Percentiles rank a stretch among this genome's conserved stretches.
These are phyloP conservation scores for Malus hybrid DNA, from an alignment of 331 rosid genomes.

Conservation along the genomic window DNA sequence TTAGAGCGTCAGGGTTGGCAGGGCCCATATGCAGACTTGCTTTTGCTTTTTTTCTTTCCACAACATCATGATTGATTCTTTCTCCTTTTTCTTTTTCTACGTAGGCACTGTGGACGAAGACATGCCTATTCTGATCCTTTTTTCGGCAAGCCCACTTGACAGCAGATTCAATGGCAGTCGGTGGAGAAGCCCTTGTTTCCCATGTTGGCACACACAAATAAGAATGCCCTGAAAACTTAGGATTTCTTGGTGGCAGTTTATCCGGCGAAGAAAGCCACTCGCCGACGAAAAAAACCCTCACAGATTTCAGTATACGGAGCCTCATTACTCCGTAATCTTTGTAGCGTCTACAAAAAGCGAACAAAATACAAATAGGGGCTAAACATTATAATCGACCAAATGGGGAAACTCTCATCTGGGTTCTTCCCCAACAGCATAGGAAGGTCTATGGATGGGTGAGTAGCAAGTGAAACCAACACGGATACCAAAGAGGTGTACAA, in stretches of 20 bases:
- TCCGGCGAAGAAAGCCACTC: conserved; percentile 81
- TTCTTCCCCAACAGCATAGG: conserved; percentile 68
- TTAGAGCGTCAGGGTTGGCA: too few species aligned
- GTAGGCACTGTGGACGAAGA: conserved; percentile 86
- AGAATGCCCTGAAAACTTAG: conserved; percentile 33
- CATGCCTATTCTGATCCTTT: conserved; percentile 56
- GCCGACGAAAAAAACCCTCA: conserved; percentile 66
- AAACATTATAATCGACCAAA: conserved; percentile 49
- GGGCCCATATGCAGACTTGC: too few species aligned
- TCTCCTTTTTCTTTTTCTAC: background rate
- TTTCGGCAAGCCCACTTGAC: conserved; percentile 71
- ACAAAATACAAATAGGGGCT: conserved; percentile 71
- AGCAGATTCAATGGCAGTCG: conserved; percentile 57
- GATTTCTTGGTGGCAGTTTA: conserved; percentile 58
- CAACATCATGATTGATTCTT: too few species aligned
- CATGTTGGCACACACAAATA: conserved; percentile 77
- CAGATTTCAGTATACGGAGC: conserved; percentile 44
- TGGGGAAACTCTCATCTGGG: conserved; percentile 65
- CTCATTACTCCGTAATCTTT: conserved; percentile 54
- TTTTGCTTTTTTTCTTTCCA: too few species aligned
- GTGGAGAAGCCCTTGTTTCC: conserved; percentile 75
- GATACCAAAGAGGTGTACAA: conserved; percentile 58
- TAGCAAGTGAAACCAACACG: conserved; percentile 53
- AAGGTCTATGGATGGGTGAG: conserved; percentile 65
- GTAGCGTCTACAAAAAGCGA: conserved; percentile 47